phyloP scores from a whole-genome alignment of 2,329 filamentous ascomycete genomes.

The Ascocoryne sarcoides region DNA sequence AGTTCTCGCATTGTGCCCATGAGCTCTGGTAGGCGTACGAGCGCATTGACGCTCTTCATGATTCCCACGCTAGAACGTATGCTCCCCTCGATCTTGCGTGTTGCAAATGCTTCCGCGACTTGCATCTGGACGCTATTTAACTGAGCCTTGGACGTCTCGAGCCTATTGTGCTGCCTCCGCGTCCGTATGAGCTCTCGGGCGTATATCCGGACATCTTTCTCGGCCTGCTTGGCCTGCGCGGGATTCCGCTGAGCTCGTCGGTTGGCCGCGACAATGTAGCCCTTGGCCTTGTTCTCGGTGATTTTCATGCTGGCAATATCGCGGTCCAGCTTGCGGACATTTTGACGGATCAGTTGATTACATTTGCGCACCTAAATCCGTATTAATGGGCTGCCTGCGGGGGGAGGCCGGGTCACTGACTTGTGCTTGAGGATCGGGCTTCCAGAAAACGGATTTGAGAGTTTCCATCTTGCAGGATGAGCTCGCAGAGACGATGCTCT shows the following conservation, averaged over 20 bases:
- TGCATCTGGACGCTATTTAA: conserved; percentile 93
- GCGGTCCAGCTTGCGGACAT: conserved; percentile 89
- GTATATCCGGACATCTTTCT: conserved; percentile 76
- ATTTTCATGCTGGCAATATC: conserved; percentile 73
- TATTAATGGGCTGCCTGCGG: conserved; percentile 4
- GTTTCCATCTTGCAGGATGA: conserved; percentile 61
- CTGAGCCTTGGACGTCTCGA: conserved; percentile 85
- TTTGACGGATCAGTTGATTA: conserved; percentile 78
- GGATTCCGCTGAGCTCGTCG: conserved; percentile 75
- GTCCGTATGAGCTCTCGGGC: conserved; percentile 79
- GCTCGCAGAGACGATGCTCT: conserved; percentile 9
- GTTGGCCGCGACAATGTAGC: conserved; percentile 74
- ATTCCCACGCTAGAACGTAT: conserved; percentile 80
- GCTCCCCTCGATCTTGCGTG: conserved; percentile 91
- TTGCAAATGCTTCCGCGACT: conserved; percentile 90
- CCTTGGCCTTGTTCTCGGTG: conserved; percentile 77
- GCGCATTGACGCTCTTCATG: conserved; percentile 91
- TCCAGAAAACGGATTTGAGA: conserved; percentile 77
- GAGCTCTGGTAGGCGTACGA: conserved; percentile 78
- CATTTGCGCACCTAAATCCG: conserved; percentile 77
- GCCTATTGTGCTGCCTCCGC: conserved; percentile 63
- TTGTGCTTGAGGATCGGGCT: conserved; percentile 88
- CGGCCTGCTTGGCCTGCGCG: conserved; percentile 67
- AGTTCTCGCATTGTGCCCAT: conserved; percentile 85
- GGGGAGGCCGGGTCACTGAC: conserved; percentile 42